A percentile compares a stretch with the other conserved stretches of the same genome.
These are phyloP conservation scores for Vanderwaltozyma tropicalis DNA, from an alignment of 805 yeast species.

Conservation along the genomic window DNA sequence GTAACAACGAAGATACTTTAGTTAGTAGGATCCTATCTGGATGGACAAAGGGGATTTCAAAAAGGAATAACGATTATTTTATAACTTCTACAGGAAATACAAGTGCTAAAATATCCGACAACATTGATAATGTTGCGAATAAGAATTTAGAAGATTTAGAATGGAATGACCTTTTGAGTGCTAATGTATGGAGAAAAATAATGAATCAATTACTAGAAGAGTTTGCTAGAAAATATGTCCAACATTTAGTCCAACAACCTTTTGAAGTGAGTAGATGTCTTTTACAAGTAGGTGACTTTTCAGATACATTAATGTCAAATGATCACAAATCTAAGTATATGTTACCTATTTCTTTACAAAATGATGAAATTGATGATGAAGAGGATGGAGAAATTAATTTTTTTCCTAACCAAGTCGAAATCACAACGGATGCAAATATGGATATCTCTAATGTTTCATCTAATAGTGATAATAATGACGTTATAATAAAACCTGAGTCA, in stretches of 20 bases:
- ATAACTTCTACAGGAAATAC: not conserved
- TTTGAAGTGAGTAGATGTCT: conserved; percentile 73
- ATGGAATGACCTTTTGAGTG: conserved; percentile 55
- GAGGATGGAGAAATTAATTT: conserved; percentile 18
- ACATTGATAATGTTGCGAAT: conserved; percentile 4
- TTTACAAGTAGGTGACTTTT: conserved; percentile 68
- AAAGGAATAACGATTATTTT: not conserved
- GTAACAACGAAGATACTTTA: too few species aligned
- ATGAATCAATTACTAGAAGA: conserved; percentile 47
- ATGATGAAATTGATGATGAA: conserved; percentile 12
- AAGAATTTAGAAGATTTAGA: conserved; percentile 40
- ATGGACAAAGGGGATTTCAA: not conserved
- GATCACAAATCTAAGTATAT: conserved; percentile 1
- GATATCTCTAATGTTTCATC: not conserved
- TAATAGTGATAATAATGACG: not conserved
- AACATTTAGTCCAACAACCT: conserved; percentile 70
- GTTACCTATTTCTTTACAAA: conserved; percentile 6
- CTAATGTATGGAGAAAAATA: conserved; percentile 46
- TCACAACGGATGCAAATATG: not conserved
- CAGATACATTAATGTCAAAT: conserved; percentile 8
- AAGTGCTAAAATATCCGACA: not conserved
- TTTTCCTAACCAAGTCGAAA: conserved; percentile 5
- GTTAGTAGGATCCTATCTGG: conserved; percentile 2
- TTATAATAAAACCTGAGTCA: conserved; percentile 42
- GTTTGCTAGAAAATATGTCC: conserved; percentile 57